Evolutionary conservation across 805 yeast species (phyloP).

Genomic region (Kodamaea sagamina): DNA sequence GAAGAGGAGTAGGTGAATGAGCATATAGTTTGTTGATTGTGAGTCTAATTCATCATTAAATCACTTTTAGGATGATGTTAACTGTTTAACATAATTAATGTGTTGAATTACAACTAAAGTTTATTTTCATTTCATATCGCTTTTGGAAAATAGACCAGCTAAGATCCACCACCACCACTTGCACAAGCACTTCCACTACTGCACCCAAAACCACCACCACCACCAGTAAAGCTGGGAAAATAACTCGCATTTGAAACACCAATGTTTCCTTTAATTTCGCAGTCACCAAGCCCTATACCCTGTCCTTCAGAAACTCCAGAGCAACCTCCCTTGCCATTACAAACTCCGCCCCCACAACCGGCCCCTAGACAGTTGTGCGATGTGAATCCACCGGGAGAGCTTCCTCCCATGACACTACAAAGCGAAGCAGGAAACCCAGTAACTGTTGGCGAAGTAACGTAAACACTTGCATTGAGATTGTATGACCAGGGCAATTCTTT

Average conservation of each 20-base stretch:
- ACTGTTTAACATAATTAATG: too few species aligned
- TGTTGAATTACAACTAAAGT: too few species aligned
- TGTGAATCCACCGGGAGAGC: background rate
- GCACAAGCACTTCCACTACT: slow-evolving; percentile 1
- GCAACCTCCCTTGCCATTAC: background rate
- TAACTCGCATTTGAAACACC: background rate
- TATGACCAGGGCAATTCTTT: slow-evolving; percentile 1
- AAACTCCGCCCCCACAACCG: slow-evolving; percentile 2
- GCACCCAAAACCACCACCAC: slow-evolving; percentile 12
- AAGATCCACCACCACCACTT: background rate
- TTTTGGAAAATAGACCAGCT: too few species aligned
- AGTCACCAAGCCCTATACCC: slow-evolving; percentile 3
- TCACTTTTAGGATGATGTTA: too few species aligned
- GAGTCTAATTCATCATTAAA: too few species aligned
- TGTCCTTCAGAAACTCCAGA: background rate
- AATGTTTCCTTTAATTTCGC: slow-evolving; percentile 1
- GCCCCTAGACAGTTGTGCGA: background rate
- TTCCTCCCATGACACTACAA: too few species aligned
- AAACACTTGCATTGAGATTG: slow-evolving; percentile 7
- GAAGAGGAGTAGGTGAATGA: too few species aligned
- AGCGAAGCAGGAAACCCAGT: too few species aligned
- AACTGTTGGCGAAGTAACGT: slow-evolving; percentile 12
- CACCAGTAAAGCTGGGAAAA: background rate
- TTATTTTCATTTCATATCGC: too few species aligned
- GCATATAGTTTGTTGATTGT: too few species aligned